phyloP scores from a whole-genome alignment of 805 yeast genomes.

The Ogataea saltuana region DNA sequence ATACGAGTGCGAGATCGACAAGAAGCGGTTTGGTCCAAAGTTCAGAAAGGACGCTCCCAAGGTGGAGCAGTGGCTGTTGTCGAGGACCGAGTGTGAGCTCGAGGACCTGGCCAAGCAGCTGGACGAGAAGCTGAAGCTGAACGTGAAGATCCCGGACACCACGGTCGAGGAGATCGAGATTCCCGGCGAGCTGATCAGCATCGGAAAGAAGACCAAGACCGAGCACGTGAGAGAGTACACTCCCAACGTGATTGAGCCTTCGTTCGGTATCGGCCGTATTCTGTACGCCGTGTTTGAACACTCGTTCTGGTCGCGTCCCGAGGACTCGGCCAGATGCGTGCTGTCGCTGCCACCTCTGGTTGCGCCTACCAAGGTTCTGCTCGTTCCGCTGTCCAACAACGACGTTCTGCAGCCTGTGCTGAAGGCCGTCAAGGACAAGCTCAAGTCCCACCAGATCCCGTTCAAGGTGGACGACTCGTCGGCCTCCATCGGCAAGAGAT shows the following conservation, averaged over 20 bases:
- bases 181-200: conserved; percentile 68
- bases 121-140: conserved; percentile 58
- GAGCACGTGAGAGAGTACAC: conserved; percentile 94
- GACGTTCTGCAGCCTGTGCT: conserved; percentile 76
- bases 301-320: conserved; percentile 92
- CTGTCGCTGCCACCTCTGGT: conserved; percentile 91
- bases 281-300: conserved; percentile 92
- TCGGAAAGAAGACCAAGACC: conserved; percentile 74
- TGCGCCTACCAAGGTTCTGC: conserved; percentile 95
- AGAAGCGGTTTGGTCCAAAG: conserved; percentile 96
- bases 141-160: conserved; percentile 65
- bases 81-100: conserved; percentile 82
- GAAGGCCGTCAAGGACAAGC: conserved; percentile 62
- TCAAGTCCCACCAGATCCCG: conserved; percentile 82
- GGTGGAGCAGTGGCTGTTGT: conserved; percentile 76
- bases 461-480: conserved; percentile 96
- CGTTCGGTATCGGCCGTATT: conserved; percentile 98
- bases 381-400: conserved; percentile 90
- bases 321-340: conserved; percentile 77
- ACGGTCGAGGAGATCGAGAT: conserved; percentile 58
- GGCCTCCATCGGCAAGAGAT: conserved; percentile 97
- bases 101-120: conserved; percentile 75
- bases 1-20: conserved; percentile 83
- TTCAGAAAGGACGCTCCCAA: conserved; percentile 96
- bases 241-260: conserved; percentile 98